Conservation (phyloP, 2,329 filamentous ascomycete species). For the Xylaria sp. region DNA sequence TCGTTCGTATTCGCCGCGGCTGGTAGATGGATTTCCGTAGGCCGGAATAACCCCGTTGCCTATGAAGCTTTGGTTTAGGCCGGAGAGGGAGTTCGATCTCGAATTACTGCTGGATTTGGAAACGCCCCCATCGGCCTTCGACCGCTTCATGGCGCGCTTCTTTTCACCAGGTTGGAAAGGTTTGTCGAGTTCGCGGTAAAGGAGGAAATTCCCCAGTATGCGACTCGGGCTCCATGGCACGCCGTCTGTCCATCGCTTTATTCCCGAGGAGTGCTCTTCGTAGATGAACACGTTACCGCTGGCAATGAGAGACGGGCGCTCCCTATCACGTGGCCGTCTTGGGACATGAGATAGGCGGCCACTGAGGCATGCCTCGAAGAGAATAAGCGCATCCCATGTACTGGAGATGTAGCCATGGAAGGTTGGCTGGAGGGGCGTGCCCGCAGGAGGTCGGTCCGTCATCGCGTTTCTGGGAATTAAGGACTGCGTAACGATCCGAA, state of each 20-base stretch:
- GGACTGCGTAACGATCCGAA: not conserved
- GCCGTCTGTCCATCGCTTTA: constrained; percentile 93
- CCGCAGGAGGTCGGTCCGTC: constrained; percentile 33
- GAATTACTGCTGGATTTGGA: constrained; percentile 38
- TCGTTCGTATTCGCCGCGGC: constrained; percentile 39
- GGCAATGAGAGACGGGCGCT: constrained; percentile 74
- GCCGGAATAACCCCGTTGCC: not conserved
- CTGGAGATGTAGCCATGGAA: constrained; percentile 69
- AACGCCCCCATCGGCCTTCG: constrained; percentile 48
- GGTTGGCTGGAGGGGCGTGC: constrained; percentile 59
- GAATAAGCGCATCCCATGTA: constrained; percentile 74
- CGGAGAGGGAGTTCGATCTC: constrained; percentile 29
- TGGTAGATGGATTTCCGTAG: constrained; percentile 16
- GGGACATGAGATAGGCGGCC: constrained; percentile 75
- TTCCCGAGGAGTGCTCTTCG: constrained; percentile 85
- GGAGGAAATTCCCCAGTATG: constrained; percentile 81
- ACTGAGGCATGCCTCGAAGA: constrained; percentile 78
- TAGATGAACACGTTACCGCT: constrained; percentile 91
- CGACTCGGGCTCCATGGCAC: constrained; percentile 88
- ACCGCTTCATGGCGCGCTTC: constrained; percentile 78
- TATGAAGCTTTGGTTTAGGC: constrained; percentile 4
- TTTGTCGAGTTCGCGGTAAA: constrained; percentile 81
- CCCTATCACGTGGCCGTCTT: constrained; percentile 83
- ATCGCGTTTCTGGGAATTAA: constrained; percentile 30
- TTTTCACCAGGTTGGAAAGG: constrained; percentile 82